These are phyloP conservation scores for Zygoascus ofunaensis DNA, from an alignment of 805 yeast species.

Conservation along the genomic window DNA sequence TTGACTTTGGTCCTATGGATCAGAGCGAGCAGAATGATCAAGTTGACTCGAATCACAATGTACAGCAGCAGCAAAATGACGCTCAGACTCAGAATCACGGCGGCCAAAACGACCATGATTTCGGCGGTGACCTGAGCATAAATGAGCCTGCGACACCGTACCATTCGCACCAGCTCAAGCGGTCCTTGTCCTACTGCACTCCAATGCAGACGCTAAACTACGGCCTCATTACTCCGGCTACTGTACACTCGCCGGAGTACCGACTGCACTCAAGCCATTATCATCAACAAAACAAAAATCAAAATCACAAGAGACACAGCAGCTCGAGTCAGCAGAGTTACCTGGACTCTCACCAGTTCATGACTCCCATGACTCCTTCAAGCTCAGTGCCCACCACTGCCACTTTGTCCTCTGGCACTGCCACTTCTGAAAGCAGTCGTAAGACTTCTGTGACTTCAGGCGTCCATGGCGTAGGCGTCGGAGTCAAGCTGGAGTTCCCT, in stretches of 20 bases:
- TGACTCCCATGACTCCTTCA: slow-evolving; percentile 15
- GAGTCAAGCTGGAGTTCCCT: slow-evolving; percentile 17
- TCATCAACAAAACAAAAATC: neutral
- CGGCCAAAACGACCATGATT: neutral
- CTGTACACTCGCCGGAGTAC: no score
- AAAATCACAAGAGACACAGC: neutral
- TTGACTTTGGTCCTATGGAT: neutral
- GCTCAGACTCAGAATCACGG: neutral
- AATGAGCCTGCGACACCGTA: neutral
- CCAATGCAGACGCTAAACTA: slow-evolving; percentile 1
- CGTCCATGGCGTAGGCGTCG: slow-evolving; percentile 7
- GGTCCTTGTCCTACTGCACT: neutral
- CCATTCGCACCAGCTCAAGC: neutral
- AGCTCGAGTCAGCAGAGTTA: neutral
- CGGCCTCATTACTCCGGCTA: slow-evolving; percentile 3
- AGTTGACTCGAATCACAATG: no score
- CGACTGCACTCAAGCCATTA: neutral
- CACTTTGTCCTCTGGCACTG: neutral
- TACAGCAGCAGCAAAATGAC: no score
- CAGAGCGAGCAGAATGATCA: no score
- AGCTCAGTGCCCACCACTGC: slow-evolving; percentile 4
- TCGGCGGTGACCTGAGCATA: neutral
- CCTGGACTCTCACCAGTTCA: neutral
- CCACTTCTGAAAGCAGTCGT: neutral
- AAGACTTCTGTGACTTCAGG: neutral